Conservation (phyloP, 169 alveolate genomes). For the Eimeria sp. region DNA sequence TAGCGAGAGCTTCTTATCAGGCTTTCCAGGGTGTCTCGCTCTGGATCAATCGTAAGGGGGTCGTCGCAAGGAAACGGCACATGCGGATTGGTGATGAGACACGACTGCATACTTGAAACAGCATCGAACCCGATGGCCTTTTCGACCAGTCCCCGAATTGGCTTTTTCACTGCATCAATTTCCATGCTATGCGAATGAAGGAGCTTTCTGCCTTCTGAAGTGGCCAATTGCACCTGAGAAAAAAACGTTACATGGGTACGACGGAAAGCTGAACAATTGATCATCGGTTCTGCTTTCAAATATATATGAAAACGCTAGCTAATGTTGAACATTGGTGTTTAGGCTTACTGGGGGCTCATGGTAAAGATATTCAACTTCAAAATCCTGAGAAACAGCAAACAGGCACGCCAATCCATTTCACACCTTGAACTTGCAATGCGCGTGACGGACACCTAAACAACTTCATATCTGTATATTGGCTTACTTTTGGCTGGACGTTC, state of each 20-base stretch:
- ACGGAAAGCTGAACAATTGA: not conserved
- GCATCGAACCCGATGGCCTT: constrained; percentile 20
- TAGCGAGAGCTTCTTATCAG: constrained; percentile 10
- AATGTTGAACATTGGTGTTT: not conserved
- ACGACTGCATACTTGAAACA: constrained; percentile 11
- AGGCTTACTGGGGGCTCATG: constrained; percentile 65
- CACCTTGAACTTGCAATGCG: not conserved
- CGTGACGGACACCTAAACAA: not conserved
- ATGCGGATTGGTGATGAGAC: constrained; percentile 42
- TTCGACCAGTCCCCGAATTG: constrained; percentile 13
- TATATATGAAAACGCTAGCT: no score
- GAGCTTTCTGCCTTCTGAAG: constrained; percentile 4
- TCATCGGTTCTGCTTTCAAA: not conserved
- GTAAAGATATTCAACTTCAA: constrained; percentile 30
- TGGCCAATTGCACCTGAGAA: constrained; percentile 25
- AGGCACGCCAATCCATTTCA: not conserved
- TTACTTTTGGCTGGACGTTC: not conserved
- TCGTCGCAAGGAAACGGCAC: constrained; percentile 3
- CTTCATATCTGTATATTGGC: not conserved
- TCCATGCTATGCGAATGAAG: constrained; percentile 12
- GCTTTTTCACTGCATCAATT: constrained; percentile 15
- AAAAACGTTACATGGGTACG: not conserved
- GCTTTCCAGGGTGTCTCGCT: not conserved
- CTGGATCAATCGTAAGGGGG: constrained; percentile 34
- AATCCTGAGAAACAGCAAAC: constrained; percentile 2